phyloP scores from a whole-genome alignment of 2,329 filamentous ascomycete genomes.

The Falciphora oryzae region DNA sequence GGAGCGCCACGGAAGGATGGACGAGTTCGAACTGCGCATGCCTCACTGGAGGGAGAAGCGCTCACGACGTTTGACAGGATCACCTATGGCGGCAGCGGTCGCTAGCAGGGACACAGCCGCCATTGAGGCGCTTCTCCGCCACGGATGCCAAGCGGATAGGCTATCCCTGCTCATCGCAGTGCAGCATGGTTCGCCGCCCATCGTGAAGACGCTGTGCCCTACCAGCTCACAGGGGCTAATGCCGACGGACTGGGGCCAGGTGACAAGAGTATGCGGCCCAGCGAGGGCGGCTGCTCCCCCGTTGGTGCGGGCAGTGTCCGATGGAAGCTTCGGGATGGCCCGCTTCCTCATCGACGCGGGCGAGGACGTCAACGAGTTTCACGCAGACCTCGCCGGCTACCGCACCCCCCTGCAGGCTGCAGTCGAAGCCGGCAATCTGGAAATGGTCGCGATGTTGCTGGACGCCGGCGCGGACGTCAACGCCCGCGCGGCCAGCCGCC shows the following conservation, averaged over 20 bases:
- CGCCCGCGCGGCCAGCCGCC: neutral
- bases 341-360: neutral
- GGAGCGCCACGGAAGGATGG: neutral
- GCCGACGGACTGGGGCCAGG: neutral
- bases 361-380: neutral
- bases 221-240: neutral
- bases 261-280: neutral
- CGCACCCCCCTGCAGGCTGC: neutral
- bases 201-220: neutral
- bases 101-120: neutral
- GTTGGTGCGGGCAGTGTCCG: neutral
- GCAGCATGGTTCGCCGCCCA: neutral
- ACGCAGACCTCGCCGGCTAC: neutral
- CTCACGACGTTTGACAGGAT: neutral
- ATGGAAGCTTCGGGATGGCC: neutral
- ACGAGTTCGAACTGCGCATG: neutral
- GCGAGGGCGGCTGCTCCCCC: neutral
- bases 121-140: neutral
- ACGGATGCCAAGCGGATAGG: neutral
- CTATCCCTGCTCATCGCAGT: neutral
- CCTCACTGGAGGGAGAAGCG: neutral
- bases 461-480: neutral
- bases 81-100: neutral
- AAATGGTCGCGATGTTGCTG: neutral
- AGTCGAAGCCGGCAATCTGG: neutral